A percentile compares a stretch with the other conserved stretches of the same genome.
Conservation (phyloP, 148 eudicot genomes). For the Simmondsia chinensis region DNA sequence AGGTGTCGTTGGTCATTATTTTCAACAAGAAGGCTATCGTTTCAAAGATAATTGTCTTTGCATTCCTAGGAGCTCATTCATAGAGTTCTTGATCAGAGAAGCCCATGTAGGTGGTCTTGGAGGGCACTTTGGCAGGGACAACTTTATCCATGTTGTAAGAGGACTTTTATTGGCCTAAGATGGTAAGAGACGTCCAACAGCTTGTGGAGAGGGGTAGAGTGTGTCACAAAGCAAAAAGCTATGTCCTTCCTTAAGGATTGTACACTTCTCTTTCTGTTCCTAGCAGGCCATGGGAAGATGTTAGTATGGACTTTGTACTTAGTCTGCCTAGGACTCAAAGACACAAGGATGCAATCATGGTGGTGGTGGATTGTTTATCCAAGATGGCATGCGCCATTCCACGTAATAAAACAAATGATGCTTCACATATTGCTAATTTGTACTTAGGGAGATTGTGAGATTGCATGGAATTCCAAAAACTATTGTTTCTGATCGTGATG, state of each 20-base stretch:
- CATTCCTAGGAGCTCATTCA: neutral
- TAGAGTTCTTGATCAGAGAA: neutral
- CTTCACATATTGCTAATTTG: neutral
- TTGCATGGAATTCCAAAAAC: neutral
- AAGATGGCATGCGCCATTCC: neutral
- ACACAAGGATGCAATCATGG: neutral
- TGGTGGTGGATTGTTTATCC: neutral
- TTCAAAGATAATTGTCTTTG: neutral
- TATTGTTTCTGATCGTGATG: neutral
- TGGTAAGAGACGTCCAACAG: neutral
- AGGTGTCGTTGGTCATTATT: neutral
- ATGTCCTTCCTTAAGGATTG: neutral
- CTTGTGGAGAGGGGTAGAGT: neutral
- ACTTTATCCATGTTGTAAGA: neutral
- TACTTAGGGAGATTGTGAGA: neutral
- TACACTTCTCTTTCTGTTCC: neutral
- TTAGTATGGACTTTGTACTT: neutral
- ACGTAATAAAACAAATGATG: constrained; percentile 2
- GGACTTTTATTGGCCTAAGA: constrained; percentile 6
- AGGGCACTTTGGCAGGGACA: constrained; percentile 2
- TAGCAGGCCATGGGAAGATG: neutral
- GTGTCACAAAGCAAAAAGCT: neutral
- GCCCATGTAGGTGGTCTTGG: constrained; percentile 6
- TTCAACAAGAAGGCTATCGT: neutral
- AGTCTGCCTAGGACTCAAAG: neutral